Base-by-base conservation (phyloP, 2,329 filamentous ascomycete species). In the Dactylellina sp. region DNA sequence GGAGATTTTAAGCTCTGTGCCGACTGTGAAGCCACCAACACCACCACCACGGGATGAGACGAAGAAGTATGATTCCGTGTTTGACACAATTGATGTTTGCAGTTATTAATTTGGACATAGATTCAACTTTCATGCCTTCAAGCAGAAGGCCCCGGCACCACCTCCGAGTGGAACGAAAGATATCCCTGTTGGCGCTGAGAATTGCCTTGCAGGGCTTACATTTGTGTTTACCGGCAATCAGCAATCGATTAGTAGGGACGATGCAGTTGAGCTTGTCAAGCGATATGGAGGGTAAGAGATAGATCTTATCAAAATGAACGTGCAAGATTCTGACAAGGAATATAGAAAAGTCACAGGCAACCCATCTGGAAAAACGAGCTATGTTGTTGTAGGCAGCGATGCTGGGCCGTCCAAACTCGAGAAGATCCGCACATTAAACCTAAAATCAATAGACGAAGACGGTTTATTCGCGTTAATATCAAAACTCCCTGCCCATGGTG, bases 211-310 rank as follows among this genome's bases (percentile, higher is more conserved):
- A 62, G 95, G 96, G 0, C 84, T 98, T 63, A 91, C 88, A 0
- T 99, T 99, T 79, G 95, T 99, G 25, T 99, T 99, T 79, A 99
- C 96, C 0, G 95, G 95, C 22, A 85, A 97, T 22, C 84, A 98
- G 40, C 87, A 91, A 74, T 89, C 87, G 0, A 86, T 98, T 65
- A 89, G 91, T 47, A 89, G 95, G 74, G 93, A 96, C 4, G 93
- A 97, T 78, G 94, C 88, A 0, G 89, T 93, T 76, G 89, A 87
- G 46, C 84, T 99, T 16, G 92, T 98, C 65, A 99, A 99, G 81
- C 88, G 89, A 75, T 96, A 97, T 80, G 96, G 95, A 44, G 95
- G 78, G 71, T 77, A 76, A 50, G 50, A 5, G 44, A 16, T 12
- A n/a, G 9, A 28, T 9, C 14, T 14, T n/a, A 7, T 39, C 32